Evolutionary conservation across 1,284 basidiomycete species (phyloP), one percentile per base, ranked within the genome.

Genomic region (Papiliotrema fonsecae): DNA sequence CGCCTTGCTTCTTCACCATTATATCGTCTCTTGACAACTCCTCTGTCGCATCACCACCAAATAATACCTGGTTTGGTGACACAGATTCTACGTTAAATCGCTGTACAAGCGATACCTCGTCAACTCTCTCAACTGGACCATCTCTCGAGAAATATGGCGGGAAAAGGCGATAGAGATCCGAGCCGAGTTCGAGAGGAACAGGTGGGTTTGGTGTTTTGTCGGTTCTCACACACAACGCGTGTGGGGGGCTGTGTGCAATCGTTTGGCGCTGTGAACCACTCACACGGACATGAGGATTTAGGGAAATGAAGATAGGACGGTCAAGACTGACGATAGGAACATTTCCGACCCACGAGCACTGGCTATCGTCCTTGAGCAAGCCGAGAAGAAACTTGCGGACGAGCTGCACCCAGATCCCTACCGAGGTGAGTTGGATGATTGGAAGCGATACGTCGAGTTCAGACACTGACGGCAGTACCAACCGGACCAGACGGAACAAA

Each of bases 111-210:
- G 92, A 42, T 83, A 82, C 67, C 80, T 96, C 52, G 85, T 79
- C 61, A 91, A 94, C 72, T 80, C 86, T 51, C 77, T 92, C 50
- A 84, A 97, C 76, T 97, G 92, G 92, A 83, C 82, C 50, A 80
- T 94, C 60, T 79, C 85, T 51, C 78, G 91, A 55, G 87, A 91
- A 65, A 65, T 89, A 6, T 96, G 89, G 89, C 81, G 92, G 56
- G 79, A 79, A 57, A 80, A 85, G 65, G 91, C 91, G 5, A 75
- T 91, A 60, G 77, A 85, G 70, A 89, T 96, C 62, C 78, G 92
- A 53, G 90, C 91, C 56, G 84, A 91, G 72, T 97, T 97, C 71
- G 92, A 97, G 77, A 76, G 79, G 58, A 89, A 96, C 78, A 81
- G 88, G 89, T 91, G 69, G 58, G 84, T 73, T 11, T 19, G 25